Evolutionary conservation across 345 rosid genomes (phyloP).

Genomic region (Pistacia integerrima): DNA sequence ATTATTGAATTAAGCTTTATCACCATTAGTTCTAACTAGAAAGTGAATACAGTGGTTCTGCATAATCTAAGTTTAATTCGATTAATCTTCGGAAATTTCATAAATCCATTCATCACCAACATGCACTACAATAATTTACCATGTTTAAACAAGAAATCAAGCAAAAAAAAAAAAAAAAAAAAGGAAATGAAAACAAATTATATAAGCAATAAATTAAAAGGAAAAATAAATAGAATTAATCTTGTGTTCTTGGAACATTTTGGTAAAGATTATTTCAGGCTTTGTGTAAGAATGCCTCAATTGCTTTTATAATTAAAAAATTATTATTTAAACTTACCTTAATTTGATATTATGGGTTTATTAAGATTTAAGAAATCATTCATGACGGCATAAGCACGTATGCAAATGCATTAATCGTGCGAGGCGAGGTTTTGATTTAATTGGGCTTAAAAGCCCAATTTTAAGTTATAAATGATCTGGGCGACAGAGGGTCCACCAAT

Average conservation of each 20-base stretch:
- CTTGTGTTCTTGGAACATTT: too few relatives aligned
- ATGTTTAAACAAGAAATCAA: background rate
- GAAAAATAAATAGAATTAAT: too few relatives aligned
- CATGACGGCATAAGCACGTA: background rate
- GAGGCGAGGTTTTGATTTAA: background rate
- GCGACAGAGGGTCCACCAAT: background rate
- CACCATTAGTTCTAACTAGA: background rate
- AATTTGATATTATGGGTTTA: background rate
- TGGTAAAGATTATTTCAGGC: too few relatives aligned
- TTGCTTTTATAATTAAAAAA: too few relatives aligned
- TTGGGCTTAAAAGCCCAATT: background rate
- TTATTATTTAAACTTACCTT: too few relatives aligned
- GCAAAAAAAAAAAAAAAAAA: too few relatives aligned
- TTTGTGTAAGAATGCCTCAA: too few relatives aligned
- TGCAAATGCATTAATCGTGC: too few relatives aligned
- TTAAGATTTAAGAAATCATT: background rate
- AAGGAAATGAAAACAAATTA: background rate
- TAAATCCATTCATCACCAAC: background rate
- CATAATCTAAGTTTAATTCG: too few relatives aligned
- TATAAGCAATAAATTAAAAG: too few relatives aligned
- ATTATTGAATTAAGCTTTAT: conserved; percentile 17
- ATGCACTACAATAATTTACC: background rate
- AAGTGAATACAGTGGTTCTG: background rate
- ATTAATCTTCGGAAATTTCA: background rate
- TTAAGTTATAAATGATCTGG: background rate